phyloP scores from a whole-genome alignment of 768 basidiomycete genomes.

The Tremella fuciformis region DNA sequence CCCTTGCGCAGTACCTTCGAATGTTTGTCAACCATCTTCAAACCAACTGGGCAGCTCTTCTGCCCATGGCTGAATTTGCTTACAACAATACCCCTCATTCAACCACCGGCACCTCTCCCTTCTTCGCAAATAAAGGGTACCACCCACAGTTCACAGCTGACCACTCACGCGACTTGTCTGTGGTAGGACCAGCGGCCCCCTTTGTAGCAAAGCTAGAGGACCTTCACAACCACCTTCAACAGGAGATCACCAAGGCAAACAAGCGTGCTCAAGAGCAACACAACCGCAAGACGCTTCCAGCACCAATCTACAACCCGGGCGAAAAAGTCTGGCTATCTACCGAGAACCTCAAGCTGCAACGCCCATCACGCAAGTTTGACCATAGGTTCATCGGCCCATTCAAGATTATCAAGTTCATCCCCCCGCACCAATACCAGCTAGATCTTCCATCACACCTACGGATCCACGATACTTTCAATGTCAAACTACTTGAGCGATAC shows the following conservation, averaged over 20 bases:
- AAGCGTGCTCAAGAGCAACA: constrained; percentile 42
- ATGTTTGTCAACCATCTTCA: constrained; percentile 51
- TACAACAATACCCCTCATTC: constrained; percentile 48
- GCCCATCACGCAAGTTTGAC: constrained; percentile 35
- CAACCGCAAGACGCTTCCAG: constrained; percentile 22
- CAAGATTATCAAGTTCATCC: too few relatives aligned
- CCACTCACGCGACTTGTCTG: neutral
- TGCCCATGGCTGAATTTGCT: constrained; percentile 49
- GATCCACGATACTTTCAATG: too few relatives aligned
- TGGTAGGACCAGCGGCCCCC: neutral
- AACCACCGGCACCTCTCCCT: constrained; percentile 49
- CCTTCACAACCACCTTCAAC: constrained; percentile 7
- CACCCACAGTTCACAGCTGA: neutral
- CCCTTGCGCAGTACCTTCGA: constrained; percentile 54
- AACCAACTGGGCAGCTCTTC: constrained; percentile 51
- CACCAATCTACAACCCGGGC: constrained; percentile 24
- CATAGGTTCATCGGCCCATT: constrained; percentile 28
- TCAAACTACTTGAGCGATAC: too few relatives aligned
- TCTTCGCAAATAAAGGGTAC: constrained; percentile 41
- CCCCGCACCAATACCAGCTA: too few relatives aligned
- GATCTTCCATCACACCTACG: too few relatives aligned
- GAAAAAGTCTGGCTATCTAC: too few relatives aligned
- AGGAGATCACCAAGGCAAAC: constrained; percentile 24
- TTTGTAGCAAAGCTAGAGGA: constrained; percentile 3
- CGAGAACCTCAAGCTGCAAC: constrained; percentile 20